These are phyloP conservation scores for Teratosphaeria destructans DNA, from an alignment of 2,329 filamentous ascomycete species.

Conservation along the genomic window DNA sequence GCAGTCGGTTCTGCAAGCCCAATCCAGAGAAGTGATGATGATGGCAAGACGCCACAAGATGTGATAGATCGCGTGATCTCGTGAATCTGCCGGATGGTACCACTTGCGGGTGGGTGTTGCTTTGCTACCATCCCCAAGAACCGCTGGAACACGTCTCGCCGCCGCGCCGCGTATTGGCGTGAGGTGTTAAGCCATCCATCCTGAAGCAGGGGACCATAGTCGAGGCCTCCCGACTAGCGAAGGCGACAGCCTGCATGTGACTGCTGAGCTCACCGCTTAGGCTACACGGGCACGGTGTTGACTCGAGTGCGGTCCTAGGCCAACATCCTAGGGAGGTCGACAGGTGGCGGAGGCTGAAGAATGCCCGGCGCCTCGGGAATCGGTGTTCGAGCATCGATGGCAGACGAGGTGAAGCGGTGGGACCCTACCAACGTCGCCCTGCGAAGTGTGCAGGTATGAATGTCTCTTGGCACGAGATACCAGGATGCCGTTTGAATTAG, in stretches of 20 bases:
- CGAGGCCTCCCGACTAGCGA: neutral
- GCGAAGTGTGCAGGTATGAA: neutral
- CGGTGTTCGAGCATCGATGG: neutral
- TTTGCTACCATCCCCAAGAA: no score
- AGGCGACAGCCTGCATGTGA: neutral
- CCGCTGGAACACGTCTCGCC: no score
- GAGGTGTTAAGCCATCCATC: no score
- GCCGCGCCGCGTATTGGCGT: no score
- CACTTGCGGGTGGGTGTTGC: no score
- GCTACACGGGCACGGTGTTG: neutral
- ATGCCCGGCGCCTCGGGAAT: neutral
- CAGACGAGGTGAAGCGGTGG: neutral
- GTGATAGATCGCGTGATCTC: no score
- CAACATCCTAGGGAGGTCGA: neutral
- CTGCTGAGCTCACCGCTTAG: neutral
- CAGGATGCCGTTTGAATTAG: neutral
- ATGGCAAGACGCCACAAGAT: no score
- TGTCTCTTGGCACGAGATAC: neutral
- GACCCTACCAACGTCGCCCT: neutral
- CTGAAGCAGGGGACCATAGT: neutral
- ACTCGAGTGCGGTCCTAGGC: neutral
- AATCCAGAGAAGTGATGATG: no score
- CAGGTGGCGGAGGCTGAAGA: neutral
- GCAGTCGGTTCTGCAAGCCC: no score
- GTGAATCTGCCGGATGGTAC: no score